phyloP scores from a whole-genome alignment of 805 yeast genomes.

The Candida easanensis region DNA sequence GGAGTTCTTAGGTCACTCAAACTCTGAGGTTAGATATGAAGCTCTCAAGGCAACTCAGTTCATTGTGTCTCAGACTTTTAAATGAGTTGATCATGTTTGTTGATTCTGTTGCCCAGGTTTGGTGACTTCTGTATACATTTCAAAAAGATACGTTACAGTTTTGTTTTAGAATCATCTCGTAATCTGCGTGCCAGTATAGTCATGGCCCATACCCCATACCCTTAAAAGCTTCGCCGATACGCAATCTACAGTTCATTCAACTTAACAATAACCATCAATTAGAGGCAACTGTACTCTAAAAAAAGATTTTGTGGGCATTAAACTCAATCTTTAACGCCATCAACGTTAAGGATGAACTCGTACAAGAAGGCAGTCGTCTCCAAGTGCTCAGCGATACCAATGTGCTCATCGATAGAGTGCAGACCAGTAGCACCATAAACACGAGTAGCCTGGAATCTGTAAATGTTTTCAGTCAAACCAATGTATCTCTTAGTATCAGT shows the following conservation, averaged over 20 bases:
- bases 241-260: no score
- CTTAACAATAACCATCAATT: no score
- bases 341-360: conserved; percentile 44
- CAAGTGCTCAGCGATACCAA: conserved; percentile 49
- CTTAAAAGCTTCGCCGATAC: no score
- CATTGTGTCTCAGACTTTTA: conserved; percentile 80
- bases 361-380: conserved; percentile 49
- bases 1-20: conserved; percentile 76
- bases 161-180: no score
- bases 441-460: conserved; percentile 54
- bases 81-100: conserved; percentile 18
- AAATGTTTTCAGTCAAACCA: conserved; percentile 58
- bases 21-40: conserved; percentile 88
- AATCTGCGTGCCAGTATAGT: no score
- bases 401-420: conserved; percentile 59
- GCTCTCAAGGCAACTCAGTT: conserved; percentile 95
- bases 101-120: neutral
- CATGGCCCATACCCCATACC: no score
- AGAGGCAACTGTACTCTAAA: no score
- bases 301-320: no score
- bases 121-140: neutral
- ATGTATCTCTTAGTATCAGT: conserved; percentile 71
- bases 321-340: no score
- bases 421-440: conserved; percentile 32
- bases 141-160: no score